phyloP scores from a whole-genome alignment of 306 rosid genomes.

The Psophocarpus tetragonolobus region DNA sequence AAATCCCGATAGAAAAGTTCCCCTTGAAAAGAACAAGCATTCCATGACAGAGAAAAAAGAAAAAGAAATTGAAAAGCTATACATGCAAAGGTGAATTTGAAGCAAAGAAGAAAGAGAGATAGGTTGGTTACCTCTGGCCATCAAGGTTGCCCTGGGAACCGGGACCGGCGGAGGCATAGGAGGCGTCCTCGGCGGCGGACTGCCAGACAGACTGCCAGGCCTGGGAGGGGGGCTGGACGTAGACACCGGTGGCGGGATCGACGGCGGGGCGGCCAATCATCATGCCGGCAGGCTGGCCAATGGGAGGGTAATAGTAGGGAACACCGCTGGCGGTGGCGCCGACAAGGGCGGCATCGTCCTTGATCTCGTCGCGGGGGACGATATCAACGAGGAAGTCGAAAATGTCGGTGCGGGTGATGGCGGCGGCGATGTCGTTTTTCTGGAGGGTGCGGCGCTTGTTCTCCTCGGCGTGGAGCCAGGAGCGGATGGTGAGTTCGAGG shows the following conservation, averaged over 20 bases:
- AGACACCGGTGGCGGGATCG: conserved; percentile 75
- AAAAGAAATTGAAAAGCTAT: too few relatives aligned
- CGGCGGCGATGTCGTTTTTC: conserved; percentile 96
- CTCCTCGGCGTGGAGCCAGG: conserved; percentile 99
- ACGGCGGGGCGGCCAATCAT: conserved; percentile 91
- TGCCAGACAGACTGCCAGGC: conserved; percentile 99
- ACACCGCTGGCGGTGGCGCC: conserved; percentile 82
- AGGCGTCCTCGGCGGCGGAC: conserved; percentile 63
- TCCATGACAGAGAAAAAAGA: too few relatives aligned
- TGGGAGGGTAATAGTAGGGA: conserved; percentile 84
- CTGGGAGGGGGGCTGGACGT: conserved; percentile 91
- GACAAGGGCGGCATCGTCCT: conserved; percentile 66
- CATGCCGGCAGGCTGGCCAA: conserved; percentile 87
- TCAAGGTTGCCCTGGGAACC: conserved; percentile 73
- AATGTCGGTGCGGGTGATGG: conserved; percentile 87
- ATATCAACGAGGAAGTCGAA: conserved; percentile 90
- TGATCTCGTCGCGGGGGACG: conserved; percentile 94
- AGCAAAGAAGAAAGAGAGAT: too few relatives aligned
- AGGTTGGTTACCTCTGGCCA: conserved; percentile 84
- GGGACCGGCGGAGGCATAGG: conserved; percentile 52
- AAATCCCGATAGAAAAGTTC: conserved; percentile 3
- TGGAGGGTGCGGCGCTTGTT: conserved; percentile 91
- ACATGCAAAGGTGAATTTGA: too few relatives aligned
- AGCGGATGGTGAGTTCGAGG: conserved; percentile 94
- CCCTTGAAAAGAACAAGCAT: conserved; percentile 5